Percentiles rank a stretch among this genome's conserved stretches.
These are phyloP conservation scores for Syzygium aqueum DNA, from an alignment of 345 rosid species.

Conservation along the genomic window DNA sequence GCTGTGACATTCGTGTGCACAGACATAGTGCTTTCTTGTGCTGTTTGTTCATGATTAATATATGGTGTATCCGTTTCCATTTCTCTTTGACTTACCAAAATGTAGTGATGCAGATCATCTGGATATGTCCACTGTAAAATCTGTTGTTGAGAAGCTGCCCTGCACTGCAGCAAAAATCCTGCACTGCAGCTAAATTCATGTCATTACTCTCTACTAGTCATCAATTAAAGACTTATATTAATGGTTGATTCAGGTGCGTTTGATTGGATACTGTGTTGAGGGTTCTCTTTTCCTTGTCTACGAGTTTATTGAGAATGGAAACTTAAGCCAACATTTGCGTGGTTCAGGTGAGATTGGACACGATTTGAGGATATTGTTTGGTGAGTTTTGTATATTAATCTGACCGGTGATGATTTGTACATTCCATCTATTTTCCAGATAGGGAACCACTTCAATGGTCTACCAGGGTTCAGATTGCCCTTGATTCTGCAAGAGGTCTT, in stretches of 20 bases:
- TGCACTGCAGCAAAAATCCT: not conserved
- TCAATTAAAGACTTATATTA: not conserved
- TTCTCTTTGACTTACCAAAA: not conserved
- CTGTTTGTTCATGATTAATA: not conserved
- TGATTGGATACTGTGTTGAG: constrained; percentile 93
- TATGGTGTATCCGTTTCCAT: not conserved
- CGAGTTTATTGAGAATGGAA: constrained; percentile 88
- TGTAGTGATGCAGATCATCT: not conserved
- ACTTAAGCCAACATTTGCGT: constrained; percentile 82
- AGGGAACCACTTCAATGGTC: constrained; percentile 78
- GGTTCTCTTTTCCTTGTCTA: constrained; percentile 87
- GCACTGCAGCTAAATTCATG: not conserved
- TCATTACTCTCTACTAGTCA: not conserved
- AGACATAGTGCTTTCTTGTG: not conserved
- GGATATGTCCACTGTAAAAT: not conserved
- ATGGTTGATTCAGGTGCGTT: constrained; percentile 51
- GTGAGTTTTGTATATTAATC: not conserved
- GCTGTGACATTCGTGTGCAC: not conserved
- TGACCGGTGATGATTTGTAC: not conserved
- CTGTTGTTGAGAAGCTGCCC: not conserved
- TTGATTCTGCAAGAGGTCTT: constrained; percentile 98
- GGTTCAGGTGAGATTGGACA: constrained; percentile 48
- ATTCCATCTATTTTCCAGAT: constrained; percentile 31
- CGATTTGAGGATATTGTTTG: not conserved
- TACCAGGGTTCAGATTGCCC: constrained; percentile 84